phyloP scores from a whole-genome alignment of 176 grass and related monocot genomes.

The Themeda triandra region DNA sequence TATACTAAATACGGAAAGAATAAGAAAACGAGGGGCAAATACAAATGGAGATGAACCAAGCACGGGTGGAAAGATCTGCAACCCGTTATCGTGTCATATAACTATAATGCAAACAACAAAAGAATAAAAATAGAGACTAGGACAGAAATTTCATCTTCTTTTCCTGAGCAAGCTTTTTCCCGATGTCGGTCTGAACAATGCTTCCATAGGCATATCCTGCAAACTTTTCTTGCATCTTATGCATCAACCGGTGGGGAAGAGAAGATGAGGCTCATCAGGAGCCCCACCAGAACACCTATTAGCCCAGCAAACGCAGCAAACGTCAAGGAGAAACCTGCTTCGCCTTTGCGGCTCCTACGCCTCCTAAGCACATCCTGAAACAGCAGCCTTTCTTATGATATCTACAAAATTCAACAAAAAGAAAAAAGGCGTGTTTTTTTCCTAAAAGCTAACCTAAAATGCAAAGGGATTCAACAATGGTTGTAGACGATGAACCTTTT shows the following conservation, averaged over 20 bases:
- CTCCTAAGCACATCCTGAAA: constrained; percentile 81
- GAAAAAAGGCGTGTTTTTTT: background rate
- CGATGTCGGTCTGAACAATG: background rate
- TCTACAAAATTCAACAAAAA: constrained; percentile 19
- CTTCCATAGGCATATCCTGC: constrained; percentile 6
- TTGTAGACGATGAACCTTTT: background rate
- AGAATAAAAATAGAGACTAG: constrained; percentile 26
- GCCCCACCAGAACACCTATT: constrained; percentile 71
- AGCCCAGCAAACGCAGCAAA: constrained; percentile 78
- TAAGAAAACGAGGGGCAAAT: constrained; percentile 8
- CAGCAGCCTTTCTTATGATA: background rate
- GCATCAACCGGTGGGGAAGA: constrained; percentile 37
- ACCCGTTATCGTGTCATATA: constrained; percentile 5
- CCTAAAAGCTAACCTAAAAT: background rate
- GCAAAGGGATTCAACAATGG: background rate
- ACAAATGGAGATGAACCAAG: constrained; percentile 21
- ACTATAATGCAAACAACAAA: constrained; percentile 38
- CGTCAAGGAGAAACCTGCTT: constrained; percentile 68
- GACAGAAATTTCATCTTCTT: background rate
- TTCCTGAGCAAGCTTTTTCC: background rate
- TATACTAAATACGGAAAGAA: constrained; percentile 27
- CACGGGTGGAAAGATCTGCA: background rate
- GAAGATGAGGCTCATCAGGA: constrained; percentile 80
- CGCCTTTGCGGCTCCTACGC: constrained; percentile 60
- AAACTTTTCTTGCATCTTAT: constrained; percentile 36